These are phyloP conservation scores for Triticum urartu DNA, from an alignment of 176 grass and related monocot genomes.

Conservation along the genomic window DNA sequence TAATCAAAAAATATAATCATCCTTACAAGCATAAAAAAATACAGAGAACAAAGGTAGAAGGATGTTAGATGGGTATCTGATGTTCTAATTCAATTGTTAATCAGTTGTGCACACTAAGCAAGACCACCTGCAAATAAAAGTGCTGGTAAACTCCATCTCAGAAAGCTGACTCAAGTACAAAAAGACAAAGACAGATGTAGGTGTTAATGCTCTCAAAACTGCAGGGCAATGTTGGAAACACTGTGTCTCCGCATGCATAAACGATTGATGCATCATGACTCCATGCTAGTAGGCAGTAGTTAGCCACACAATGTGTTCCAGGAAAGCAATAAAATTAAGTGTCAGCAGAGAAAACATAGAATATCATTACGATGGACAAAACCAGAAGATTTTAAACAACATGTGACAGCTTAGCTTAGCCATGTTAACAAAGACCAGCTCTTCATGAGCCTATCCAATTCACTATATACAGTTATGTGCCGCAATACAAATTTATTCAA, in stretches of 20 bases:
- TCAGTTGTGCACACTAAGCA: slow-evolving; percentile 9
- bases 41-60: slow-evolving; percentile 5
- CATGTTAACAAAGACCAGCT: slow-evolving; percentile 20
- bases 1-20: slow-evolving; percentile 15
- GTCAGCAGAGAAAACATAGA: neutral
- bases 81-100: slow-evolving; percentile 11
- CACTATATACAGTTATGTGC: neutral
- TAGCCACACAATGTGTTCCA: neutral
- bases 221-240: neutral
- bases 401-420: neutral
- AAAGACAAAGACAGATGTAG: neutral
- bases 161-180: neutral
- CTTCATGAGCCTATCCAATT: neutral
- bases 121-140: slow-evolving; percentile 4
- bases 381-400: neutral
- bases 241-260: neutral
- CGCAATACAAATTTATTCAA: neutral
- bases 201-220: neutral
- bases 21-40: slow-evolving; percentile 1
- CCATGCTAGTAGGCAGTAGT: neutral
- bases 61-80: slow-evolving; percentile 9
- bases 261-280: neutral
- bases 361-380: slow-evolving; percentile 8
- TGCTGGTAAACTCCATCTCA: neutral
- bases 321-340: slow-evolving; percentile 2